Conservation (phyloP, 148 eudicot species). For the Vaccinium vitisidaea region DNA sequence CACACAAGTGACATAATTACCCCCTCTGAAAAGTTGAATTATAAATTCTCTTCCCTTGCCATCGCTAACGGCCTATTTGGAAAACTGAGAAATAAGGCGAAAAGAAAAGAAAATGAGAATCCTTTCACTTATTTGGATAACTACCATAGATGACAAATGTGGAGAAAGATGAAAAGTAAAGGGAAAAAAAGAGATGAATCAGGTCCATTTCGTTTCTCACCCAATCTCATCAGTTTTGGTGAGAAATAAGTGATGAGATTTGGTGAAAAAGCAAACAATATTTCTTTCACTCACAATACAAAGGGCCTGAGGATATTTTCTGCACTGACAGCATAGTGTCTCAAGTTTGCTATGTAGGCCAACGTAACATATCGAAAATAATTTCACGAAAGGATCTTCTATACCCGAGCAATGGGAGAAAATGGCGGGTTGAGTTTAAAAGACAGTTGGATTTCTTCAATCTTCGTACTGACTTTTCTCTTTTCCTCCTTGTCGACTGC, state of each 20-base stretch:
- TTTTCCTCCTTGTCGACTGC: conserved; percentile 43
- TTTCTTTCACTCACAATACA: no score
- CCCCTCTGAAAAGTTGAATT: not conserved
- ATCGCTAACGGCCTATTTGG: not conserved
- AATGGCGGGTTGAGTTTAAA: conserved; percentile 81
- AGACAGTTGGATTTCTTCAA: conserved; percentile 43
- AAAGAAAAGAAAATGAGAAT: not conserved
- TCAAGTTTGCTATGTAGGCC: not conserved
- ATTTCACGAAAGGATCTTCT: not conserved
- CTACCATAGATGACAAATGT: not conserved
- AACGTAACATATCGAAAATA: no score
- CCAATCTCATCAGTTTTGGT: not conserved
- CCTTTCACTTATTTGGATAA: not conserved
- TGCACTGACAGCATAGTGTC: no score
- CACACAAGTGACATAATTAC: not conserved
- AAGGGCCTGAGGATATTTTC: no score
- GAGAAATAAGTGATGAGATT: no score
- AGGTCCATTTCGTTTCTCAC: not conserved
- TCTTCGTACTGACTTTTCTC: conserved; percentile 31
- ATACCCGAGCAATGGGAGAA: conserved; percentile 85
- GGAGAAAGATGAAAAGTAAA: no score
- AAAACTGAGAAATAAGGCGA: not conserved
- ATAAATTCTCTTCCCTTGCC: not conserved
- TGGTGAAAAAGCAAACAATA: no score
- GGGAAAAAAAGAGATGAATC: not conserved